phyloP scores from a whole-genome alignment of 345 rosid genomes.

The thale cress (Arabidopsis thaliana) region TAIR10.1 NC_003075.7:8982501-8983000 shows the following conservation, averaged over 20 bases:
- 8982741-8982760: background rate
- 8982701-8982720: background rate
- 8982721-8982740: background rate
- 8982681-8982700: background rate
- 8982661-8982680: background rate
- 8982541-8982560: conserved; percentile 1
- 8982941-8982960: background rate
- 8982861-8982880: background rate
- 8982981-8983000: conserved; percentile 2
- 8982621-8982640: conserved; percentile 37
- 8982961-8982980: background rate
- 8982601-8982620: background rate
- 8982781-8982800: background rate
- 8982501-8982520: background rate
- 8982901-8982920: background rate
- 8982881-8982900: conserved; percentile 1
- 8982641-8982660: background rate
- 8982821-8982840: conserved; percentile 12
- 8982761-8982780: background rate
- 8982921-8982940: background rate
- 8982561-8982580: background rate
- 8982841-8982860: background rate
- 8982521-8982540: conserved; percentile 13
- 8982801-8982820: background rate
- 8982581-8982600: background rate